A percentile compares a stretch with the other conserved stretches of the same genome.
phyloP scores from a whole-genome alignment of 441 rosid genomes.

The Populus hybrid region DNA sequence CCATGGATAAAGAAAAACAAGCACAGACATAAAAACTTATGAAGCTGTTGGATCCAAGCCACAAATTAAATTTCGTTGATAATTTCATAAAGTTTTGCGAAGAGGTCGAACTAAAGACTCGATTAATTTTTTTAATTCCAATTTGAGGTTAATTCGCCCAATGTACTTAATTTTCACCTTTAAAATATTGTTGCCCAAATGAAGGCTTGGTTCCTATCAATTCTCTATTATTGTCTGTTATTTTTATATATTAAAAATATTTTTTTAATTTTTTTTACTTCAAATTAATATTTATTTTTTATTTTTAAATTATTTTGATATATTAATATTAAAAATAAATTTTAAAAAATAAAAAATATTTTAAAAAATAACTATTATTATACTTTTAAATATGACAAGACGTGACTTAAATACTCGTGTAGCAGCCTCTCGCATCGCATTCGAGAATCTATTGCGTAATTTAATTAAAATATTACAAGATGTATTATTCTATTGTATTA shows the following conservation, averaged over 20 bases:
- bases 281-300: too few species aligned
- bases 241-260: too few species aligned
- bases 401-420: not conserved
- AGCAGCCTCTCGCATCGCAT: not conserved
- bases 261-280: too few species aligned
- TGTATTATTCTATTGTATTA: not conserved
- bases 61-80: not conserved
- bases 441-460: not conserved
- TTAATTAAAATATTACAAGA: not conserved
- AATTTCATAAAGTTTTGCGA: not conserved
- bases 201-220: not conserved
- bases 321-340: too few species aligned
- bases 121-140: too few species aligned
- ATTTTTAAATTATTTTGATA: too few species aligned
- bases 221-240: too few species aligned
- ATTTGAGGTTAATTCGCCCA: not conserved
- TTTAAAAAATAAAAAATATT: too few species aligned
- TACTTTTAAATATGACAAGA: not conserved
- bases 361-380: too few species aligned
- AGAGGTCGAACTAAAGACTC: not conserved
- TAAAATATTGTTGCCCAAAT: too few species aligned
- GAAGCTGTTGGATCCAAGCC: not conserved
- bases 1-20: not conserved
- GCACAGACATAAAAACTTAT: not conserved
- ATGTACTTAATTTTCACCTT: not conserved